These are phyloP conservation scores for Boletus rubroflammeus DNA, from an alignment of 768 basidiomycete genomes.

Conservation along the genomic window DNA sequence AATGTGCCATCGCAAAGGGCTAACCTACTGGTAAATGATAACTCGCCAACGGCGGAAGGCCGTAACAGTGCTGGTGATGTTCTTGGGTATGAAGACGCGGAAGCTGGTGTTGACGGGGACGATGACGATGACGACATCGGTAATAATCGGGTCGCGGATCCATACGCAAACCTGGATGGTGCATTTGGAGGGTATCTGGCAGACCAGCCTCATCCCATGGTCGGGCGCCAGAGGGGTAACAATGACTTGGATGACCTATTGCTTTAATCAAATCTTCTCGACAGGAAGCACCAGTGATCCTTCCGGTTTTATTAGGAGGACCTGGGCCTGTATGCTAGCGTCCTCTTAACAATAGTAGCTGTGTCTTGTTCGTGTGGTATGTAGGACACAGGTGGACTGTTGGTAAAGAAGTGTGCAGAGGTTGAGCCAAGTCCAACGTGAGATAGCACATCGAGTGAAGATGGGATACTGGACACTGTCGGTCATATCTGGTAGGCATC, in stretches of 20 bases:
- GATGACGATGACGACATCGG: slow-evolving; percentile 43
- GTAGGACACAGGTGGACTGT: not conserved
- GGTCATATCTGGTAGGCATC: not conserved
- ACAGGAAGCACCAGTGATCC: not conserved
- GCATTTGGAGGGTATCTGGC: slow-evolving; percentile 72
- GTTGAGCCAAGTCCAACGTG: not conserved
- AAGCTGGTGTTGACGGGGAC: slow-evolving; percentile 29
- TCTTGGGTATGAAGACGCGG: slow-evolving; percentile 24
- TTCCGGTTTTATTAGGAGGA: not conserved
- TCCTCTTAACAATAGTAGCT: not conserved
- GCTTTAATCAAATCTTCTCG: slow-evolving; percentile 36
- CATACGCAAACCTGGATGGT: slow-evolving; percentile 78
- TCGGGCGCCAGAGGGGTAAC: slow-evolving; percentile 36
- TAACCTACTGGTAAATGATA: slow-evolving; percentile 20
- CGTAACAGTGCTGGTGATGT: slow-evolving; percentile 8
- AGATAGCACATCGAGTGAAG: not conserved
- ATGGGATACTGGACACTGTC: not conserved
- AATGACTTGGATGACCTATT: slow-evolving; percentile 66
- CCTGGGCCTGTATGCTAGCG: slow-evolving; percentile 1
- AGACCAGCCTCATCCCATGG: slow-evolving; percentile 69
- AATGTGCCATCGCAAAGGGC: slow-evolving; percentile 26
- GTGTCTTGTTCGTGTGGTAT: slow-evolving; percentile 8
- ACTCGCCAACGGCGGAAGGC: not conserved
- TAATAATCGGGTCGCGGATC: slow-evolving; percentile 45
- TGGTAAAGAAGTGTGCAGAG: not conserved